These are phyloP conservation scores for Leccinum subrobustum DNA, from an alignment of 1,284 basidiomycete species.

Conservation along the genomic window DNA sequence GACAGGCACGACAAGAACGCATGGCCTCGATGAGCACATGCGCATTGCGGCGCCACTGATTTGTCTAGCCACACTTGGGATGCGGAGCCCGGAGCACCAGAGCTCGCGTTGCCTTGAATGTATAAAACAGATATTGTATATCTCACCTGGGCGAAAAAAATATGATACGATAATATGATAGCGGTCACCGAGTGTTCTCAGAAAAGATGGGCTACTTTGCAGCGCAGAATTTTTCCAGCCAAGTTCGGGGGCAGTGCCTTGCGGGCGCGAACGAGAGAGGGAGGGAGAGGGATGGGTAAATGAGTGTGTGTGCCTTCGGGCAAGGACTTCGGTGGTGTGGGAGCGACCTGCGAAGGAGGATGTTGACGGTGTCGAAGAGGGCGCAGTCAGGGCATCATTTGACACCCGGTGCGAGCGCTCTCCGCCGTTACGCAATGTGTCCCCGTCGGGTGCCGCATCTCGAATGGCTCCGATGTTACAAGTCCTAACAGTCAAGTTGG, in stretches of 20 bases:
- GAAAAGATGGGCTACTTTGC: conserved; percentile 6
- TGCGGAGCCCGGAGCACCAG: background rate
- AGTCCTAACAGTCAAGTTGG: background rate
- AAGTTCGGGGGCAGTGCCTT: background rate
- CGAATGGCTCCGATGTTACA: no score
- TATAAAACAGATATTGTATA: background rate
- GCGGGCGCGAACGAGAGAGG: background rate
- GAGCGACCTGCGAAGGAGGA: background rate
- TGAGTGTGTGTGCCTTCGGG: conserved; percentile 9
- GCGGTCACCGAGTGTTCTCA: background rate
- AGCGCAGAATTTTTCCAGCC: background rate
- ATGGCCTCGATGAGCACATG: background rate
- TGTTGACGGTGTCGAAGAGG: background rate
- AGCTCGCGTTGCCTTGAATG: background rate
- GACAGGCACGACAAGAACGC: background rate
- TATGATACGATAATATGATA: background rate
- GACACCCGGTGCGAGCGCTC: background rate
- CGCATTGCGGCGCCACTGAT: background rate
- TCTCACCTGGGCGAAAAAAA: conserved; percentile 17
- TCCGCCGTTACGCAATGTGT: background rate
- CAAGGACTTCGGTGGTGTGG: background rate
- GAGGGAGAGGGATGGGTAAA: conserved; percentile 4
- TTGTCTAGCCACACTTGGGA: background rate
- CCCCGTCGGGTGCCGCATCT: background rate
- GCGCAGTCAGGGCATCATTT: background rate